Base-by-base conservation (phyloP, 345 rosid species). In the Corymbia maculata region DNA sequence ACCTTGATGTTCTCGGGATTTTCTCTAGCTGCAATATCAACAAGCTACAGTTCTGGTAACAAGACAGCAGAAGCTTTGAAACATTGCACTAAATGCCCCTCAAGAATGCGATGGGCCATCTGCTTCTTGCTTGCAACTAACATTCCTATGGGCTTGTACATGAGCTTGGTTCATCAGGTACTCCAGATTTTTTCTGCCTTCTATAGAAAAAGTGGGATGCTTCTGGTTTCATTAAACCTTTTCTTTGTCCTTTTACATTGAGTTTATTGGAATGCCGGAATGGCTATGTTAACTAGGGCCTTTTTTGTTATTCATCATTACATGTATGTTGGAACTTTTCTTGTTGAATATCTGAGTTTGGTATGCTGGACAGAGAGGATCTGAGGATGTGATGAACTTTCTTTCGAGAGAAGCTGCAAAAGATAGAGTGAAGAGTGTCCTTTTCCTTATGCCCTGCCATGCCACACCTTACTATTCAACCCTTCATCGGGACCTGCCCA, bases 401-500 rank as follows among this genome's bases (percentile, higher is more conserved):
- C 92, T 98, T 88, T 96, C 99, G 1, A 91, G 91, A 90, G 98
- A 97, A 93, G 98, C 98, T 59, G 88, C 79, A 70, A 91, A 90
- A 85, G 94, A 91, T 89, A 94, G 94, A 87, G 95, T 96, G 84
- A 91, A 92, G 88, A 95, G 98, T 90, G 80, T 98, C 80, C 85
- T 95, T 85, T 97, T 98, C 92, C 91, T 98, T 52, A 95, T 95
- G 99, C 98, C 99, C 45, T 98, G 99, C 91, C 98, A 97, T 89
- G 94, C 99, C 85, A 96, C 99, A 44, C 99, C 99, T 24, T 97
- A 94, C 91, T 97, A 95, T 89, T 95, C 99, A 44, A 90, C 95
- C 86, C 93, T 97, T 88, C 98, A 97, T 89, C 79, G 15, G 79
- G 92, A 95, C 88, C 90, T 96, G 85, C 94, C 98, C 9, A 96